Evolutionary conservation across 1,284 basidiomycete species (phyloP).

Genomic region (Ganoderma sp.): DNA sequence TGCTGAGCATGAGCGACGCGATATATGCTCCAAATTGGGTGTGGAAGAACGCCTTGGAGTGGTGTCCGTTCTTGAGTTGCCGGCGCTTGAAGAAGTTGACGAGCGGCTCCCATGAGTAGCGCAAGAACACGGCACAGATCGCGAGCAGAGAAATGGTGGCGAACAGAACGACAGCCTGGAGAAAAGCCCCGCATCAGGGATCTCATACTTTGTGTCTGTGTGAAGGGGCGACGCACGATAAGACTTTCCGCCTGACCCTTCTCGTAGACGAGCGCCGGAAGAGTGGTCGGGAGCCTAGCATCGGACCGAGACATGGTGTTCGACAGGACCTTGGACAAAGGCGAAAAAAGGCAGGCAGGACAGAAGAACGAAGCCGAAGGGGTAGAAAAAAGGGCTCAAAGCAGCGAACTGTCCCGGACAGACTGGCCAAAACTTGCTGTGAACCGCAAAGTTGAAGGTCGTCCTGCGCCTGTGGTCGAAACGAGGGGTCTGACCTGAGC

Average conservation of each 20-base stretch:
- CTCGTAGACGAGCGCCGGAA: constrained; percentile 31
- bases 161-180: constrained; percentile 57
- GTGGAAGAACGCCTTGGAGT: constrained; percentile 67
- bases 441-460: constrained; percentile 39
- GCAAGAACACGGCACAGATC: constrained; percentile 52
- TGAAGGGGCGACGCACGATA: constrained; percentile 47
- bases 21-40: constrained; percentile 74
- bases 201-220: background rate
- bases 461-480: constrained; percentile 45
- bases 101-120: constrained; percentile 51
- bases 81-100: constrained; percentile 35
- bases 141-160: constrained; percentile 59
- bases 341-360: constrained; percentile 28
- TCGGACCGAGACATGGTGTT: constrained; percentile 33
- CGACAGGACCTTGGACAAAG: constrained; percentile 24
- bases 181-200: too few species aligned
- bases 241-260: constrained; percentile 47
- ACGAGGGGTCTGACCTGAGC: constrained; percentile 45
- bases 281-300: constrained; percentile 13
- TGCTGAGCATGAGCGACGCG: constrained; percentile 63
- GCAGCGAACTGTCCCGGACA: constrained; percentile 44
- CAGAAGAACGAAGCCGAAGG: constrained; percentile 15
- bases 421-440: constrained; percentile 38
- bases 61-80: constrained; percentile 27
- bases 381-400: constrained; percentile 31